Percentiles rank a stretch among this genome's conserved stretches.
phyloP scores from a whole-genome alignment of 2,329 filamentous ascomycete genomes.

The Colletotrichum scovillei region DNA sequence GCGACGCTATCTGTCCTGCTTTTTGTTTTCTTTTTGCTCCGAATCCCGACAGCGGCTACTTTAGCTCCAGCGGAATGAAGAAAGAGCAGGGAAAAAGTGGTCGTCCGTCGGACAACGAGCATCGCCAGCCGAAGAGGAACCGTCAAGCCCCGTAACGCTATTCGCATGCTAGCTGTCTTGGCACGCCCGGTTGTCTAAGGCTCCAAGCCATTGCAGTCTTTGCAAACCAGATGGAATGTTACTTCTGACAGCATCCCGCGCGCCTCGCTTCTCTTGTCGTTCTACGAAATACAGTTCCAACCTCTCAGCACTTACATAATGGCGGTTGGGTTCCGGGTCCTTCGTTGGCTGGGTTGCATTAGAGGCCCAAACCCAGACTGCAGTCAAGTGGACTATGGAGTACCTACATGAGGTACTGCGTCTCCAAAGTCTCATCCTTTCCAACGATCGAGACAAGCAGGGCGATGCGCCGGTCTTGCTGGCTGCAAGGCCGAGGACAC shows the following conservation, averaged over 20 bases:
- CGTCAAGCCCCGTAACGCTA: slow-evolving; percentile 1
- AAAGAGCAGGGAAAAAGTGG: background rate
- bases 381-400: background rate
- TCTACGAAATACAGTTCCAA: background rate
- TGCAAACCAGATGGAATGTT: background rate
- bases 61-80: background rate
- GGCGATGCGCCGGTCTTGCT: background rate
- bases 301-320: background rate
- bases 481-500: background rate
- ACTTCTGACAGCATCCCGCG: background rate
- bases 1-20: background rate
- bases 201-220: background rate
- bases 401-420: background rate
- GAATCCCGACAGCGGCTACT: background rate
- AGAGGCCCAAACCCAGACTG: background rate
- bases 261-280: background rate
- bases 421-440: background rate
- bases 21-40: background rate
- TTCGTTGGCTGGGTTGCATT: background rate
- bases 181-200: background rate
- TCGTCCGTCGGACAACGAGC: background rate
- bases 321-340: background rate
- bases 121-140: slow-evolving; percentile 1
- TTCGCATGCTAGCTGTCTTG: slow-evolving; percentile 6
- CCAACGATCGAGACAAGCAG: background rate